These are phyloP conservation scores for Aspergillus japonicus DNA, from an alignment of 2,329 filamentous ascomycete species.

Conservation along the genomic window DNA sequence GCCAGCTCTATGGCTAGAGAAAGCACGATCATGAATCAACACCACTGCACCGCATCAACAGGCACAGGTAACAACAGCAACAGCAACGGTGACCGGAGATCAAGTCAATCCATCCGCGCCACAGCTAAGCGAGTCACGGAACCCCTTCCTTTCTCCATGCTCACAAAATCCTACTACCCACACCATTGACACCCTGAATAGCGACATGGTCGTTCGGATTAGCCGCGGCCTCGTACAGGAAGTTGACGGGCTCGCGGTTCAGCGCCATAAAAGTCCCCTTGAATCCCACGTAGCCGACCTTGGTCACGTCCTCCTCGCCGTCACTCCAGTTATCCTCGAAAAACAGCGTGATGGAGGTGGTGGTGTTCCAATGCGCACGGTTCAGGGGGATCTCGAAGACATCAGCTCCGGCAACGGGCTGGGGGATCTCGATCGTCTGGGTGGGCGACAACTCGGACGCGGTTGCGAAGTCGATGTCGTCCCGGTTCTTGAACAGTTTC, in stretches of 20 bases:
- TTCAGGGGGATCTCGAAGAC: conserved; percentile 86
- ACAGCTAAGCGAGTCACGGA: conserved; percentile 20
- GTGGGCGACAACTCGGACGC: conserved; percentile 69
- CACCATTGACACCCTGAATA: conserved; percentile 44
- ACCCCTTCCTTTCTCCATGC: conserved; percentile 1
- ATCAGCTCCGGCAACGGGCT: conserved; percentile 59
- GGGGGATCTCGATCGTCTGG: conserved; percentile 74
- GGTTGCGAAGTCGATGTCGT: conserved; percentile 79
- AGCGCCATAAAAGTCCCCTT: conserved; percentile 90
- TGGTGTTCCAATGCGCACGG: conserved; percentile 82
- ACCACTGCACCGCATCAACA: background rate
- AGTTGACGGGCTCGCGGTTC: conserved; percentile 77
- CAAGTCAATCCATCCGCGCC: background rate
- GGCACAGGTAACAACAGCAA: background rate
- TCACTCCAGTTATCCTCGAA: conserved; percentile 86
- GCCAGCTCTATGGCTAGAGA: conserved; percentile 9
- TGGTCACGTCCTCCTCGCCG: conserved; percentile 76
- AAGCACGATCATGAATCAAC: background rate
- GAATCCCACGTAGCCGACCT: conserved; percentile 82
- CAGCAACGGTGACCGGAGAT: background rate
- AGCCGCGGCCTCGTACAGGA: conserved; percentile 89
- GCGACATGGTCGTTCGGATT: conserved; percentile 80
- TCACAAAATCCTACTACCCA: conserved; percentile 41
- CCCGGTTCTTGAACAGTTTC: conserved; percentile 82
- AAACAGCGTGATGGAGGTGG: conserved; percentile 80